Evolutionary conservation across 441 rosid species (phyloP).

Genomic region (Erysimum cheiri): DNA sequence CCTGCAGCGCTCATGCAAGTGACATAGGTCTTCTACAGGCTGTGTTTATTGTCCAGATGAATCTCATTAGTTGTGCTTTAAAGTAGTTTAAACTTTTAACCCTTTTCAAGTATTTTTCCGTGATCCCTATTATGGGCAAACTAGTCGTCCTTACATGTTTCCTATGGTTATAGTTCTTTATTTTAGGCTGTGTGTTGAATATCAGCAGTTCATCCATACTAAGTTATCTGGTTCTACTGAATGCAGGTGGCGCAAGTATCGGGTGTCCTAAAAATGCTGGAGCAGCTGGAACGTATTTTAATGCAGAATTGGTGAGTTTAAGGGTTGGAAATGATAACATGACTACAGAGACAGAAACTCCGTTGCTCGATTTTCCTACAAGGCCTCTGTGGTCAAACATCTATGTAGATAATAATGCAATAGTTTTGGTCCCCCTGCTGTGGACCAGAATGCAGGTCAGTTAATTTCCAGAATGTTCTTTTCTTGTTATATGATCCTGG

Average conservation of each 20-base stretch:
- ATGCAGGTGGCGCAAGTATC: slow-evolving; percentile 84
- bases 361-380: slow-evolving; percentile 92
- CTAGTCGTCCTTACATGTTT: slow-evolving; percentile 15
- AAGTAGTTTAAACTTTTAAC: neutral
- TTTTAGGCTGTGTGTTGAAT: slow-evolving; percentile 27
- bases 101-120: neutral
- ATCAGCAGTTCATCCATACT: slow-evolving; percentile 2
- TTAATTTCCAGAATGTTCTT: slow-evolving; percentile 18
- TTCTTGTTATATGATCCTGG: neutral
- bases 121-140: slow-evolving; percentile 6
- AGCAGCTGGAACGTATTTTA: slow-evolving; percentile 97
- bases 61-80: slow-evolving; percentile 23
- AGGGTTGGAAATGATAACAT: slow-evolving; percentile 87
- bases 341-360: slow-evolving; percentile 94
- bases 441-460: slow-evolving; percentile 99
- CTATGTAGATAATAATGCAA: slow-evolving; percentile 89
- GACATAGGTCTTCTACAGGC: slow-evolving; percentile 21
- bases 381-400: slow-evolving; percentile 91
- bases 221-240: slow-evolving; percentile 31
- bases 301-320: slow-evolving; percentile 84
- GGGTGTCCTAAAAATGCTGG: slow-evolving; percentile 93
- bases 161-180: slow-evolving; percentile 16
- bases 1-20: slow-evolving; percentile 41
- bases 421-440: slow-evolving; percentile 91
- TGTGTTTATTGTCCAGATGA: slow-evolving; percentile 3